Evolutionary conservation across 345 rosid genomes (phyloP), one percentile per base, ranked within the genome.

Genomic region (Odontarrhena argentea): DNA sequence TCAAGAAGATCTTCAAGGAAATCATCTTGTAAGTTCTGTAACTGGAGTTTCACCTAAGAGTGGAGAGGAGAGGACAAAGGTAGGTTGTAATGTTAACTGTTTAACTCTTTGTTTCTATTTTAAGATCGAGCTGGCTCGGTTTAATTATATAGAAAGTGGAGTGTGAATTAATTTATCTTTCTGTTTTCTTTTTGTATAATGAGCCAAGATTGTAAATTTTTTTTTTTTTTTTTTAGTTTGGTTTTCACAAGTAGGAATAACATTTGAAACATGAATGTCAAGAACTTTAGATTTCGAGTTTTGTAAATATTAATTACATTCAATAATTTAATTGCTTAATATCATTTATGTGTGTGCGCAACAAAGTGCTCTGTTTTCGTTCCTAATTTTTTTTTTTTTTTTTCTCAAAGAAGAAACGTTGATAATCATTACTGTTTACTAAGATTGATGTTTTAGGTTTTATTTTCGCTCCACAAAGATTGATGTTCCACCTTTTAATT

Each of bases 1-100:
- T 74, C 37, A 90, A 82, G 71, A 84, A 81, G 10, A 89, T 82
- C 18, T 91, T 84, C 60, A 87, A 73, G 37, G 86, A 63, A 36
- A 18, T 1, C 8, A 57, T 49, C 46, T 71, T 71, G 22, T 13
- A 71, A n/a, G 49, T 59, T 73, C 67, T 53, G 60, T 32, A 1
- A 67, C 60, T 37, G 24, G 46, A 55, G 65, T 32, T 4, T 28
- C n/a, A 38, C 58, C 52, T 36, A 51, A 38, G 52, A 63, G 44
- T 37, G n/a, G 50, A 55, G 56, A 64, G 22, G 18, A 65, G 71
- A 44, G 44, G 14, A 58, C 41, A 28, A 55, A 63, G 47, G 8
- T 25, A 1, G 18, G 43, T 6, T 51, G 22, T 18, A 18, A 18
- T 59, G 67, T 11, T 58, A 35, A 38, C 55, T 58, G 46, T 57